Conservation (phyloP, 1,139 yeast genomes). For the Taiozyma sp. region DNA sequence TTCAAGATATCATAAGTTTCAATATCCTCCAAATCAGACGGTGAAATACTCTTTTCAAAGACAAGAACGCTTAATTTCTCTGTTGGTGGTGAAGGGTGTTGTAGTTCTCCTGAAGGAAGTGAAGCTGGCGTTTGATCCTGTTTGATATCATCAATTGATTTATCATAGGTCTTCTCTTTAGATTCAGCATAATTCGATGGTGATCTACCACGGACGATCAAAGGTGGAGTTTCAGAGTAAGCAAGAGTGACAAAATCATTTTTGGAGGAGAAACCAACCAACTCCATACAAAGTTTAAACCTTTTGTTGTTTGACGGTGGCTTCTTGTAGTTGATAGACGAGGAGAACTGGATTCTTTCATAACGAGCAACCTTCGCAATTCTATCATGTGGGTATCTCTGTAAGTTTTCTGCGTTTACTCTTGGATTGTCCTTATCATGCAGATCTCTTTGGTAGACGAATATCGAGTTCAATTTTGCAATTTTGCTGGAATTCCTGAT, state of each 20-base stretch:
- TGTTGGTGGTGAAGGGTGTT: neutral
- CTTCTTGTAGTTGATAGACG: conserved; percentile 51
- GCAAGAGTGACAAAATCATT: conserved; percentile 32
- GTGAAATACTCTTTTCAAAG: neutral
- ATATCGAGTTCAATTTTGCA: conserved; percentile 45
- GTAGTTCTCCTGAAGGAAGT: neutral
- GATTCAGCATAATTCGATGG: conserved; percentile 46
- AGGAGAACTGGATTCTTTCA: conserved; percentile 63
- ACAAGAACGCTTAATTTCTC: neutral
- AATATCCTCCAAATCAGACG: conserved; percentile 10
- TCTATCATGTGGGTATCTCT: conserved; percentile 41
- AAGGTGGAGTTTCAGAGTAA: conserved; percentile 50
- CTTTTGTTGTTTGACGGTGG: conserved; percentile 40
- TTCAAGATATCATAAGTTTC: conserved; percentile 19
- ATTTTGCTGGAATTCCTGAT: conserved; percentile 48
- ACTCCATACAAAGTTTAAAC: conserved; percentile 49
- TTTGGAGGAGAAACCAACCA: conserved; percentile 45
- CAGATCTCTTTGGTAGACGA: conserved; percentile 38
- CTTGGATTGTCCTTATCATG: conserved; percentile 5
- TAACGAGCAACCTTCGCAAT: conserved; percentile 59
- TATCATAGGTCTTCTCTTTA: neutral
- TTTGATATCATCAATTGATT: neutral
- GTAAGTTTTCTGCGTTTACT: conserved; percentile 16
- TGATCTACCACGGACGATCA: conserved; percentile 62
- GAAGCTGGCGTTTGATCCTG: neutral